phyloP scores from a whole-genome alignment of 805 yeast species.

The Lipomyces yamadae region DNA sequence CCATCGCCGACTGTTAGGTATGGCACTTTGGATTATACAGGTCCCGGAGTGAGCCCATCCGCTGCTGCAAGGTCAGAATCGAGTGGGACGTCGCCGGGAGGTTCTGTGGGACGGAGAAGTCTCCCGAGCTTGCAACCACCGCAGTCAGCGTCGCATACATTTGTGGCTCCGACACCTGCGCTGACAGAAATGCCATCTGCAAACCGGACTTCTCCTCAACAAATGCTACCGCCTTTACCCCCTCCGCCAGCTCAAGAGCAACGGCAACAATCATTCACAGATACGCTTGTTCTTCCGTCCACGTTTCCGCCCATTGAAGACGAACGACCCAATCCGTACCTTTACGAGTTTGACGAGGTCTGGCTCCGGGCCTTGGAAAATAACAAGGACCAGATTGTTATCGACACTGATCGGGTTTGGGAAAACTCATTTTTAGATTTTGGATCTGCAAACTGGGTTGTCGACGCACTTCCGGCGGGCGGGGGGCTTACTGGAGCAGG shows the following conservation, averaged over 20 bases:
- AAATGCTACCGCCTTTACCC: slow-evolving; percentile 10
- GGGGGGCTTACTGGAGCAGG: not conserved
- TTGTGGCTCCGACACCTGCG: not conserved
- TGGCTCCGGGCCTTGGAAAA: slow-evolving; percentile 38
- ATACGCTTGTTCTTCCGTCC: slow-evolving; percentile 31
- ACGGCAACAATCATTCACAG: slow-evolving; percentile 7
- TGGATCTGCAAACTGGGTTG: slow-evolving; percentile 31
- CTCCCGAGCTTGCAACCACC: slow-evolving; percentile 12
- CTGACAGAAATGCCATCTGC: not conserved
- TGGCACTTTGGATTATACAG: slow-evolving; percentile 35
- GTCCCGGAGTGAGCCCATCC: slow-evolving; percentile 32
- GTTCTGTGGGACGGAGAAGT: slow-evolving; percentile 20
- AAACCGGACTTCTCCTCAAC: not conserved
- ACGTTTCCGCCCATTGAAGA: slow-evolving; percentile 34
- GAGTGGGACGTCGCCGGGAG: slow-evolving; percentile 26
- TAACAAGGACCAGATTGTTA: slow-evolving; percentile 34
- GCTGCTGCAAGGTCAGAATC: slow-evolving; percentile 20
- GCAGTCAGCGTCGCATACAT: not conserved
- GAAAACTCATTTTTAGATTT: slow-evolving; percentile 36
- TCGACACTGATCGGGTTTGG: slow-evolving; percentile 37
- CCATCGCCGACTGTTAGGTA: slow-evolving; percentile 38
- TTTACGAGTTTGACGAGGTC: slow-evolving; percentile 36
- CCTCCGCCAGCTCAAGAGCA: not conserved
- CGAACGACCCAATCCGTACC: slow-evolving; percentile 36
- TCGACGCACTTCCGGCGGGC: too few species aligned